These are phyloP conservation scores for Mycena vulgaris DNA, from an alignment of 768 basidiomycete species.

Conservation along the genomic window DNA sequence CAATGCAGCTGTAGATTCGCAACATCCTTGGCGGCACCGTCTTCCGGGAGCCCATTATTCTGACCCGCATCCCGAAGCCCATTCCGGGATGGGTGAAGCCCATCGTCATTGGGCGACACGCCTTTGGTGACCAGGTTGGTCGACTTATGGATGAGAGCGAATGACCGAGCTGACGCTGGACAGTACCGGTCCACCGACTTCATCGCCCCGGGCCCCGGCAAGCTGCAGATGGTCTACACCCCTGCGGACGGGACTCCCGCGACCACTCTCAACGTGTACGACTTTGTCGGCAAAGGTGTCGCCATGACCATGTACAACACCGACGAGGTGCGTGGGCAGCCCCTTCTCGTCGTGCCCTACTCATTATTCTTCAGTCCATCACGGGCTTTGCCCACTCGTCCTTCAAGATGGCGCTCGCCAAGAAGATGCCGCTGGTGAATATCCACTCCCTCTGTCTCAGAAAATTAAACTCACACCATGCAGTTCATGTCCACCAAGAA, in stretches of 20 bases:
- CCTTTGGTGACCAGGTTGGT: constrained; percentile 92
- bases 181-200: constrained; percentile 96
- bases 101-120: constrained; percentile 96
- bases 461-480: too few species aligned
- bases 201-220: constrained; percentile 92
- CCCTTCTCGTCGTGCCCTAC: background rate
- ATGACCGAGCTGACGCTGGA: background rate
- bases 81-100: constrained; percentile 98
- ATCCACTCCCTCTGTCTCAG: too few species aligned
- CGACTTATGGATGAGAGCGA: constrained; percentile 27
- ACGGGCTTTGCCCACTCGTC: constrained; percentile 96
- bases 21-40: constrained; percentile 99
- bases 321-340: constrained; percentile 76
- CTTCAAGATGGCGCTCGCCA: constrained; percentile 94
- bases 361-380: constrained; percentile 74
- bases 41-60: constrained; percentile 98
- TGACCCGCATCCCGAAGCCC: constrained; percentile 90
- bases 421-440: constrained; percentile 77
- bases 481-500: constrained; percentile 97
- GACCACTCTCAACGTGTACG: constrained; percentile 86
- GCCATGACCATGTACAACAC: constrained; percentile 99
- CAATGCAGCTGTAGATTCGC: constrained; percentile 75
- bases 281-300: constrained; percentile 94
- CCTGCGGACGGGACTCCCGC: constrained; percentile 82
- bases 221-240: constrained; percentile 92